Base-by-base conservation (phyloP, 495 filamentous ascomycete genomes). In the Neurospora africana region DNA sequence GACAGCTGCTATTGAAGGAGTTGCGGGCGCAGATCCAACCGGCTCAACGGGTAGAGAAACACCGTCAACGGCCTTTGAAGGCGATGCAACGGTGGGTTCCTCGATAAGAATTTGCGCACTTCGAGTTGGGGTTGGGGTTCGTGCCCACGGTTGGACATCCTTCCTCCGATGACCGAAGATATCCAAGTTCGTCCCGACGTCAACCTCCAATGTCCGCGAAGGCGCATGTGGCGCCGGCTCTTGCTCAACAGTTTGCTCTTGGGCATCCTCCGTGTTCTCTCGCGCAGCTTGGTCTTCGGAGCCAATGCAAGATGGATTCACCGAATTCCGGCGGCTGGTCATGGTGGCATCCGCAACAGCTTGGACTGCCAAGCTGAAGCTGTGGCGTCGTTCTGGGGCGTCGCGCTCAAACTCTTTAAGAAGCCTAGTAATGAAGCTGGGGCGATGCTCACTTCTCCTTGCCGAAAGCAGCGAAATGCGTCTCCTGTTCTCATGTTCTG, bases 101-200 rank as follows among this genome's bases (percentile, higher is more conserved):
- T 17, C 27, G 2, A 38, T 13, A 11, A 21, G 19, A n/a, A 33
- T 21, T 69, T 69, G 68, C 21, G 33, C 21, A 37, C 4, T 7
- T 61, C 27, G 27, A 23, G 43, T 44, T 33, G 43, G 36, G 19
- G 69, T 33, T 15, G 69, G 30, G n/a, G 43, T 36, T 23, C 65
- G 41, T 13, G 19, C 38, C 21, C 13, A 33, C 15, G 69, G 23
- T 10, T 23, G 40, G 38, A 35, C 15, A 38, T 68, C 2, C 27
- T 68, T 70, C 23, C 41, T 47, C 17, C 47, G 23, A 15, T 74
- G 74, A 15, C 74, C 76, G 41, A 81, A 81, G 4, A 81, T 80
- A 61, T 81, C 79, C 6, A 78, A 53, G 23, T 75, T 77, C 1
- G 77, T 74, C 40, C 75, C 78, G 7, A 75, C 74, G 43, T 81